Percentiles rank a stretch among this genome's conserved stretches.
Conservation (phyloP, 2,329 filamentous ascomycete species). For the Fusarium verticillioides region DNA sequence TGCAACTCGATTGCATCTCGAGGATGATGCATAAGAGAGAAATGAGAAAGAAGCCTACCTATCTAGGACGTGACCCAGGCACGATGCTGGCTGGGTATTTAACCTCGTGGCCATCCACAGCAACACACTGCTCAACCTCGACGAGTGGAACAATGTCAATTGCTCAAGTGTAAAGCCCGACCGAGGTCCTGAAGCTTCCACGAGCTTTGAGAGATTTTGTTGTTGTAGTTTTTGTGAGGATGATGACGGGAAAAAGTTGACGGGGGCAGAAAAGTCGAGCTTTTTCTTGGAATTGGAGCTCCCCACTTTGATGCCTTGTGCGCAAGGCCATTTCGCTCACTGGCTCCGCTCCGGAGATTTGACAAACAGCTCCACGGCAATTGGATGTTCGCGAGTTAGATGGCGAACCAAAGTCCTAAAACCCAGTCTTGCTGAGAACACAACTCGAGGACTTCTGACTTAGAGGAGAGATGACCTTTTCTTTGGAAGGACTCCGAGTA, state of each 20-base stretch:
- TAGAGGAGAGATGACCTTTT: too few species aligned
- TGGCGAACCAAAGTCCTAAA: too few species aligned
- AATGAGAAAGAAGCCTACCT: constrained; percentile 40
- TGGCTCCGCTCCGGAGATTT: constrained; percentile 4
- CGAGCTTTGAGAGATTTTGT: constrained; percentile 20
- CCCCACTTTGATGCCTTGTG: constrained; percentile 48
- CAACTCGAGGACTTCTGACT: not conserved
- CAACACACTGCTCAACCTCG: constrained; percentile 32
- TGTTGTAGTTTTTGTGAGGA: constrained; percentile 19
- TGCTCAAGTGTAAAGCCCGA: constrained; percentile 32
- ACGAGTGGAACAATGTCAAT: constrained; percentile 31
- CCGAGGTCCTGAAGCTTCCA: constrained; percentile 22
- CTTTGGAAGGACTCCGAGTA: not conserved
- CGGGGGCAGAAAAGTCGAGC: constrained; percentile 30
- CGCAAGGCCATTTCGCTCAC: constrained; percentile 39
- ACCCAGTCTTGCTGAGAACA: not conserved
- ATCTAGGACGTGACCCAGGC: constrained; percentile 47
- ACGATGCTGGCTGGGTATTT: constrained; percentile 38
- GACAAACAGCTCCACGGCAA: constrained; percentile 1
- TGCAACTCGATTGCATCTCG: not conserved
- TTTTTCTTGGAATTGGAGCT: constrained; percentile 43
- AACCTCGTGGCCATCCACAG: constrained; percentile 44
- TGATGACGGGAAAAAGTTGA: constrained; percentile 31
- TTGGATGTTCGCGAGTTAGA: not conserved
- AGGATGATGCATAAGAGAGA: not conserved